phyloP scores from a whole-genome alignment of 2,329 filamentous ascomycete species.

The Laburnicola sp. region DNA sequence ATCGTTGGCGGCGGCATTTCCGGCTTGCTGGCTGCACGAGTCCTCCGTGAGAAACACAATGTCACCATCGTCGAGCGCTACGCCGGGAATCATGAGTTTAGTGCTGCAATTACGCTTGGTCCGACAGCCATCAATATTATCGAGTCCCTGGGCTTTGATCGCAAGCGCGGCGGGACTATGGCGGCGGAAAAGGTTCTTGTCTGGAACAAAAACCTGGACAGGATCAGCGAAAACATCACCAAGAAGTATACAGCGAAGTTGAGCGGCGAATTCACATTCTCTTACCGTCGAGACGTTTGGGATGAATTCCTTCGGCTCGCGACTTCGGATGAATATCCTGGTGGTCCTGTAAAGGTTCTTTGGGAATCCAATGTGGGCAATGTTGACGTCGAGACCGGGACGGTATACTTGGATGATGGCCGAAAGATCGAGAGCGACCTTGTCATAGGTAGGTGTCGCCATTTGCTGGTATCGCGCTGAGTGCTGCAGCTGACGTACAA shows the following conservation, averaged over 20 bases:
- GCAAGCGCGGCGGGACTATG: conserved; percentile 2
- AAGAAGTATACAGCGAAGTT: conserved; percentile 8
- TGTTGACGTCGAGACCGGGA: conserved; percentile 10
- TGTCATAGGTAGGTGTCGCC: too few relatives aligned
- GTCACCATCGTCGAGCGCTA: conserved; percentile 12
- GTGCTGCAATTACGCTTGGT: conserved; percentile 7
- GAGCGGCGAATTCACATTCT: conserved; percentile 7
- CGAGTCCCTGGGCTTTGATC: conserved; percentile 8
- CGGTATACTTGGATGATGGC: conserved; percentile 6
- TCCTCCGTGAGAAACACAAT: conserved; percentile 10
- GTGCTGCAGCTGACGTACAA: conserved; percentile 9
- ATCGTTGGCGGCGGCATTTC: conserved; percentile 14
- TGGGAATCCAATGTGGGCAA: conserved; percentile 6
- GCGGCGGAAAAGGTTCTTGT: background rate
- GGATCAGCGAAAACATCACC: conserved; percentile 7
- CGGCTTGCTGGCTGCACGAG: conserved; percentile 10
- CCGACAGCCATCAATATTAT: conserved; percentile 13
- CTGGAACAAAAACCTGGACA: conserved; percentile 4
- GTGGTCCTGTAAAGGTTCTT: conserved; percentile 7
- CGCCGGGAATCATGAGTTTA: conserved; percentile 6
- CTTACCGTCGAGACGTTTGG: conserved; percentile 9
- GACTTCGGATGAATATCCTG: conserved; percentile 6
- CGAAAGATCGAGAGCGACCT: conserved; percentile 2
- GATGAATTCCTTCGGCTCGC: conserved; percentile 11
- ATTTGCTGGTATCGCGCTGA: conserved; percentile 3